phyloP scores from a whole-genome alignment of 176 grass and related monocot species.

The Hsuehochloa calcarea region DNA sequence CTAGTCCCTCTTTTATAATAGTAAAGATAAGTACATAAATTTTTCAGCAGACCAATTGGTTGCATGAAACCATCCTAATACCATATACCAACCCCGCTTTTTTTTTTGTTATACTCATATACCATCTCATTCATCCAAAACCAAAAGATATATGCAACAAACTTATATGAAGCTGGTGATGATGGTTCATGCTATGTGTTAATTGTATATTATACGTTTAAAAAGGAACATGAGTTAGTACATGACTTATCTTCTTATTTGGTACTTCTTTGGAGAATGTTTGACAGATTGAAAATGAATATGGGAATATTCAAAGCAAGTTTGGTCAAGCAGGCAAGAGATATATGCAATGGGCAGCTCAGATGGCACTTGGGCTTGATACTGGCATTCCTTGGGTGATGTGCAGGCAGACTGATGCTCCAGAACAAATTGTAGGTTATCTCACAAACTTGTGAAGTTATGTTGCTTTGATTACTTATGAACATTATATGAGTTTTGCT shows the following conservation, averaged over 20 bases:
- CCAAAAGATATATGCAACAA: neutral
- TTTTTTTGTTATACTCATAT: neutral
- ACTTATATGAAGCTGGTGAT: neutral
- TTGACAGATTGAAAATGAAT: constrained; percentile 97
- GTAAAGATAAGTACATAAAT: neutral
- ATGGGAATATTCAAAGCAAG: constrained; percentile 74
- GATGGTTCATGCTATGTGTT: constrained; percentile 1
- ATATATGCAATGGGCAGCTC: constrained; percentile 88
- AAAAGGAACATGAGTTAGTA: neutral
- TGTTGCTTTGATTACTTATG: constrained; percentile 17
- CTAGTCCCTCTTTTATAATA: too few species aligned
- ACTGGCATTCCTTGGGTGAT: constrained; percentile 91
- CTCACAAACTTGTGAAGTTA: constrained; percentile 22
- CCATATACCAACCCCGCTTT: neutral
- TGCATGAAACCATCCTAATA: neutral
- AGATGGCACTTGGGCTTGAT: constrained; percentile 80
- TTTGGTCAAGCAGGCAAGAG: constrained; percentile 85
- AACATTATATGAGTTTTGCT: neutral
- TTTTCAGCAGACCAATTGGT: neutral
- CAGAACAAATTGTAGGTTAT: constrained; percentile 71
- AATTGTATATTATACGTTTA: constrained; percentile 10
- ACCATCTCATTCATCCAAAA: neutral
- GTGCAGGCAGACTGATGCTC: constrained; percentile 92
- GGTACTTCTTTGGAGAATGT: constrained; percentile 30
- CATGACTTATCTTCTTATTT: constrained; percentile 24